Evolutionary conservation across 495 filamentous ascomycete genomes (phyloP).

Genomic region (Penicillium samsonianum): DNA sequence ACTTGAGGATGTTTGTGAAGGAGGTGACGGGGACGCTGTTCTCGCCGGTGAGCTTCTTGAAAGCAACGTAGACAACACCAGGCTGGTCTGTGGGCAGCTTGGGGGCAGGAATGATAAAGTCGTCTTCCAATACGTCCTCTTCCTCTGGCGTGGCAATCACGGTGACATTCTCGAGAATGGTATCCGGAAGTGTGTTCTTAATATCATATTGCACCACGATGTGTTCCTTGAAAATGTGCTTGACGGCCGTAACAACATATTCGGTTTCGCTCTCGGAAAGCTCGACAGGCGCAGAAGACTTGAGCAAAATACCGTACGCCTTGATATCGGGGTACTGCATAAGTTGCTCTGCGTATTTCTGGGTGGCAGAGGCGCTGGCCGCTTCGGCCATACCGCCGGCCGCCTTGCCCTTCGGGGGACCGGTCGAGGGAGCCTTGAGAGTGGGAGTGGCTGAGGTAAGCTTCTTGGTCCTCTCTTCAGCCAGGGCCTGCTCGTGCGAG

Average conservation of each 20-base stretch:
- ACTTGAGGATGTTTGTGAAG: slow-evolving; percentile 93
- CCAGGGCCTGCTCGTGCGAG: slow-evolving; percentile 91
- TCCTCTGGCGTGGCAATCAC: slow-evolving; percentile 83
- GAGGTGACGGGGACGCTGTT: slow-evolving; percentile 67
- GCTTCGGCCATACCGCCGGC: slow-evolving; percentile 68
- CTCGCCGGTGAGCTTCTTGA: slow-evolving; percentile 77
- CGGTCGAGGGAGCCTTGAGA: slow-evolving; percentile 86
- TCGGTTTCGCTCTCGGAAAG: slow-evolving; percentile 97
- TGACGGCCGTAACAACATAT: slow-evolving; percentile 90
- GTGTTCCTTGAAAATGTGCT: slow-evolving; percentile 97
- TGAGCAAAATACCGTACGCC: slow-evolving; percentile 83
- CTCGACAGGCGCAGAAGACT: slow-evolving; percentile 82
- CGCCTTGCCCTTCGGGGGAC: slow-evolving; percentile 71
- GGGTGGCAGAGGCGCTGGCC: slow-evolving; percentile 72
- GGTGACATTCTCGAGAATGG: slow-evolving; percentile 86
- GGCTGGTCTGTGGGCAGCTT: slow-evolving; percentile 79
- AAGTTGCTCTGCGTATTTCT: slow-evolving; percentile 87
- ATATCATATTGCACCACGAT: slow-evolving; percentile 96
- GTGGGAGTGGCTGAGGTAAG: slow-evolving; percentile 89
- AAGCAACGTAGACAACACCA: slow-evolving; percentile 92
- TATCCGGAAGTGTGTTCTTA: slow-evolving; percentile 94
- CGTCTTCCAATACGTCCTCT: slow-evolving; percentile 76
- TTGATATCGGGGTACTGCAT: slow-evolving; percentile 85
- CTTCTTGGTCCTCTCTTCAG: slow-evolving; percentile 97
- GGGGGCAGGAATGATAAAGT: slow-evolving; percentile 88